Conservation (phyloP, 2,329 filamentous ascomycete species). For the Pleoardoris graminearum region DNA sequence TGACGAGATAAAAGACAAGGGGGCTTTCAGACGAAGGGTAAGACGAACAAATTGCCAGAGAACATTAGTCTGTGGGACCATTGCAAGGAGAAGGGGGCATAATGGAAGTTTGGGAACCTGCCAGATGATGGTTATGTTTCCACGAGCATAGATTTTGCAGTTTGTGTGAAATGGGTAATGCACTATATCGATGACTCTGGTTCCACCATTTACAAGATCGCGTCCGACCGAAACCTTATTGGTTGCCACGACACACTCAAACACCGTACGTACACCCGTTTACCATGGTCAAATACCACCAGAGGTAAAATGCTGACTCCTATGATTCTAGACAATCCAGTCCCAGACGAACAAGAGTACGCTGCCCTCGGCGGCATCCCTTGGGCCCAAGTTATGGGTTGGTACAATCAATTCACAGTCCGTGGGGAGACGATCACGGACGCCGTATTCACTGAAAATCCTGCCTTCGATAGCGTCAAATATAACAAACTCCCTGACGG, state of each 20-base stretch:
- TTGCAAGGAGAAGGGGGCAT: background rate
- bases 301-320: background rate
- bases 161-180: background rate
- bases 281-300: background rate
- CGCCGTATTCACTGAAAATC: background rate
- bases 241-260: background rate
- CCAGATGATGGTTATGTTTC: background rate
- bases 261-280: background rate
- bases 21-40: background rate
- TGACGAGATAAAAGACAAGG: background rate
- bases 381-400: constrained; percentile 1
- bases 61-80: background rate
- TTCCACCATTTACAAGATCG: background rate
- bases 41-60: background rate
- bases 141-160: background rate
- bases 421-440: background rate
- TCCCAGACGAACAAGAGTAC: background rate
- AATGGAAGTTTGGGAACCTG: background rate
- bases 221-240: background rate
- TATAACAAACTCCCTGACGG: background rate
- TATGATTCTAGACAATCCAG: background rate
- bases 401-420: background rate
- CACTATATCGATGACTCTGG: background rate
- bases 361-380: background rate
- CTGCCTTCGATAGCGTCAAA: background rate